Base-by-base conservation (phyloP, 164 flowering plant genomes). In the Hamamelis virginiana region DNA sequence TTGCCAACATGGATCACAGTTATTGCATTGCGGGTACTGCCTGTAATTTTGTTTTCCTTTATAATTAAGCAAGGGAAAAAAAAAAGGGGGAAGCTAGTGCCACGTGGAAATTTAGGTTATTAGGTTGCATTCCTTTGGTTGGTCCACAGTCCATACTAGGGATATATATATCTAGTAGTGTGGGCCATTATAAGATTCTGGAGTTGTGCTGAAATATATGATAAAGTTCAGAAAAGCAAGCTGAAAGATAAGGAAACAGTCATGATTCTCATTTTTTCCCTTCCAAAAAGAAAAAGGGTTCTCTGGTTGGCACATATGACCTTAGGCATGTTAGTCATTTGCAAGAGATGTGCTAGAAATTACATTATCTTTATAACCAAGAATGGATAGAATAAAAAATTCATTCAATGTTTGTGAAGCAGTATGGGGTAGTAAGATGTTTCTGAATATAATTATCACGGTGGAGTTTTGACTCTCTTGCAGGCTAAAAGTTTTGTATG, bases 41-140 rank as follows among this genome's bases (percentile, higher is more conserved):
- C 19, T 18, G 59, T 44, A 51, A 41, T 22, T 53, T 66, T 3
- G 43, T 66, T 59, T 65, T 66, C 58, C 70, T 72, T 66, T 59
- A 51, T 27, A 47, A 50, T 50, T 50, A 65, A 72, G 74, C 22
- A 70, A 60, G 72, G 26, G 22, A 25, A 21, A 23, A n/a, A n/a
- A 62, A 62, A 19, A 23, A 60, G 57, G 19, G 22, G 21, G 9
- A 51, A 8, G 57, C 43, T 15, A 51, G 19, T 5, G 56, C 18
- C 50, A 62, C 19, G 56, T 21, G 25, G 69, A 10, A 38, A 15
- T 38, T 62, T 62, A 23, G 66, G 14, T 46, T 46, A 12, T 46
- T 9, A 9, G 50, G 13, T 46, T 46, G 50, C 11, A 14, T 46
- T 46, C 4, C 11, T 46, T 12, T 9, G 13, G 16, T 46, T 12